Evolutionary conservation across 345 rosid genomes (phyloP), one percentile per base, ranked within the genome.

Genomic region (Camelina laxa): DNA sequence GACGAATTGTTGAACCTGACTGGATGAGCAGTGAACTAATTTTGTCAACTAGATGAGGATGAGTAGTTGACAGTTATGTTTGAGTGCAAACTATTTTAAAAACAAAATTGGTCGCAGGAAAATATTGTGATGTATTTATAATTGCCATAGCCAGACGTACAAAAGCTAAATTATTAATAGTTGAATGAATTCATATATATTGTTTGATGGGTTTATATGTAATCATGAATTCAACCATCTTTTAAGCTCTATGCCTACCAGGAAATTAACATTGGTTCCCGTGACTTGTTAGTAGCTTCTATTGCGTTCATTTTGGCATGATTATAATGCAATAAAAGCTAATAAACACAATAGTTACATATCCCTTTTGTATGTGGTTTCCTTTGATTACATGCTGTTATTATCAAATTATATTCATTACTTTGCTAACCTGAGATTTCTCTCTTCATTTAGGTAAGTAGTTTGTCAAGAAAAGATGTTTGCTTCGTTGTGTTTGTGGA

Each of bases 401-500:
- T 30, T 38, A 44, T 31, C 44, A 33, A 4, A 9, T 16, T 48
- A 7, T 47, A 65, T 16, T 65, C 22, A 10, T 45, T 56, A 47
- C 38, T 42, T n/a, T 56, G 51, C 75, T 73, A 61, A 73, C 44
- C 67, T 58, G 14, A 31, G 48, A 45, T 71, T 67, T 60, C 33
- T 67, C 19, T 78, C 24, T 61, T 63, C 42, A 67, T 76, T 72
- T 84, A 95, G 99, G 89, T 92, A 79, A 87, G 92, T 59, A 93
- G 89, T 36, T 65, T 80, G 53, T 95, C 99, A 42, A 90, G 88
- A 84, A 89, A 95, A 86, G 87, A 95, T 78, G 99, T 88, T 64
- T 95, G 99, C 85, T 95, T 95, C 77, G 92, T 95, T 62, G 86
- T 95, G 91, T 95, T 95, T 55, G 81, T 87, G 87, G 99, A 95